These are phyloP conservation scores for Cladophialophora immunda DNA, from an alignment of 2,329 filamentous ascomycete genomes.

Conservation along the genomic window DNA sequence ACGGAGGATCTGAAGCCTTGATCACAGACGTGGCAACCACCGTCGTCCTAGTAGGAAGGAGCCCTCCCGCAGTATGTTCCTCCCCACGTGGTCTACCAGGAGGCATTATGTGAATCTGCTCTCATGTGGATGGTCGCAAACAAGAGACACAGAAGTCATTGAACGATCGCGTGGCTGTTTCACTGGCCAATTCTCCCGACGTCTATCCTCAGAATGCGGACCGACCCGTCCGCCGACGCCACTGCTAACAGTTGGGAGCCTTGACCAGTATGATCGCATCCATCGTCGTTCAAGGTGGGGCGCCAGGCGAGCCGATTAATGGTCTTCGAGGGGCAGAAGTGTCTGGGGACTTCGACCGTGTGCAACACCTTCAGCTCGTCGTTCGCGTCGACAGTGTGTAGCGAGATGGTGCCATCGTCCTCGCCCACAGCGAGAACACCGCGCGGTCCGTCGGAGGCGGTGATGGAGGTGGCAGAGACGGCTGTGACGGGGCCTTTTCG, in stretches of 20 bases:
- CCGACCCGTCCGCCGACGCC: constrained; percentile 8
- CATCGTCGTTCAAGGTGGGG: constrained; percentile 49
- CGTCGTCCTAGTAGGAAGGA: no score
- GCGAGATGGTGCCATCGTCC: constrained; percentile 56
- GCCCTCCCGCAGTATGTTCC: no score
- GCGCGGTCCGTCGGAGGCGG: constrained; percentile 34
- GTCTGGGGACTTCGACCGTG: constrained; percentile 36
- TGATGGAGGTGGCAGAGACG: constrained; percentile 67
- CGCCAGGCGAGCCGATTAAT: constrained; percentile 76
- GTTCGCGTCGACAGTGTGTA: constrained; percentile 49
- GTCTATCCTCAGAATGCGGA: constrained; percentile 3
- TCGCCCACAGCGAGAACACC: constrained; percentile 56
- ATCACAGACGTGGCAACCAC: no score
- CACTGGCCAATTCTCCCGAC: neutral
- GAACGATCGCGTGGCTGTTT: neutral
- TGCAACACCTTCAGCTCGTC: constrained; percentile 42
- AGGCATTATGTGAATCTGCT: neutral
- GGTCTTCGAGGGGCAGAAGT: constrained; percentile 67
- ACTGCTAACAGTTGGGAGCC: neutral
- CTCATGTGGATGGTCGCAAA: neutral
- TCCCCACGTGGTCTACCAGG: neutral
- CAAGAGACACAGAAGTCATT: neutral
- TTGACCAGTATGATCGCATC: constrained; percentile 32
- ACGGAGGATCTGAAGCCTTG: no score
- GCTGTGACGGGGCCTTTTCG: constrained; percentile 73